Conservation (phyloP, 257 asterid genomes). For the Eustoma russellianum region DNA sequence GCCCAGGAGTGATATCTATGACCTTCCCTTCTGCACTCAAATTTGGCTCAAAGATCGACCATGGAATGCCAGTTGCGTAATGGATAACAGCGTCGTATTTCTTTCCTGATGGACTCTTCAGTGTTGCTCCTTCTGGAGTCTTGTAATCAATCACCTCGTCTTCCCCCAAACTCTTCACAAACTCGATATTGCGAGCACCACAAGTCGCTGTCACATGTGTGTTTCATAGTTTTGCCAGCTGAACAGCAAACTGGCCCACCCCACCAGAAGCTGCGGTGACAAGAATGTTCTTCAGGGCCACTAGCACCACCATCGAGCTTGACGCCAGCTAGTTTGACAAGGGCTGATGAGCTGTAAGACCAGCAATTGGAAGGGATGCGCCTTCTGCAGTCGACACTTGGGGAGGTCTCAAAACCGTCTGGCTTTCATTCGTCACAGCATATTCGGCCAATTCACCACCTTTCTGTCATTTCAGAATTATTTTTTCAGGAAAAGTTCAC, state of each 20-base stretch:
- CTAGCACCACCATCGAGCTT: slow-evolving; percentile 29
- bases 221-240: slow-evolving; percentile 65
- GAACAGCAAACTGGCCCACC: slow-evolving; percentile 67
- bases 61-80: slow-evolving; percentile 32
- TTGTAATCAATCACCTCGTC: slow-evolving; percentile 75
- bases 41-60: slow-evolving; percentile 53
- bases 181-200: slow-evolving; percentile 58
- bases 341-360: slow-evolving; percentile 48
- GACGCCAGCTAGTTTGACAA: slow-evolving; percentile 31
- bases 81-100: slow-evolving; percentile 63
- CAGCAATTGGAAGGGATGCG: slow-evolving; percentile 54
- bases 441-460: slow-evolving; percentile 70
- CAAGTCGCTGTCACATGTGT: slow-evolving; percentile 70
- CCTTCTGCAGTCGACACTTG: slow-evolving; percentile 52
- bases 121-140: slow-evolving; percentile 49
- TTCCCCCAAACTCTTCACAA: slow-evolving; percentile 58
- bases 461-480: slow-evolving; percentile 19
- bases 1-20: slow-evolving; percentile 45
- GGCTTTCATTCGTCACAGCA: slow-evolving; percentile 40
- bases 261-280: slow-evolving; percentile 70
- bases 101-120: slow-evolving; percentile 51
- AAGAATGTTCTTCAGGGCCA: slow-evolving; percentile 45
- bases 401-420: slow-evolving; percentile 38
- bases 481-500: too few species aligned
- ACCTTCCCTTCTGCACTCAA: slow-evolving; percentile 38